Evolutionary conservation across 2,329 filamentous ascomycete genomes (phyloP).

Genomic region (Diaporthe vaccinii): DNA sequence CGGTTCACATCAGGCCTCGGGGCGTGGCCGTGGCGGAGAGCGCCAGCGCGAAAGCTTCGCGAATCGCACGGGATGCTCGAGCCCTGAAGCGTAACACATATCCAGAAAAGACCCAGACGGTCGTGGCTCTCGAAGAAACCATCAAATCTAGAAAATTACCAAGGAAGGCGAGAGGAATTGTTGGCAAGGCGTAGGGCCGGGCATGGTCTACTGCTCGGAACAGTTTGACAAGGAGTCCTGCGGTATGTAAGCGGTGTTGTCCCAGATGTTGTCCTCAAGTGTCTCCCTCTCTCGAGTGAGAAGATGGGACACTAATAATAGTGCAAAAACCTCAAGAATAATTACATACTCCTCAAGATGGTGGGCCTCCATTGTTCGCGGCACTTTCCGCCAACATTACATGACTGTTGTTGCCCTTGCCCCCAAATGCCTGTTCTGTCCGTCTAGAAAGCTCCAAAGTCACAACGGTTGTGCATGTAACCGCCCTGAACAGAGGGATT

Average conservation of each 20-base stretch:
- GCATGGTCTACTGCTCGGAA: not conserved
- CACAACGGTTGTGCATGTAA: no score
- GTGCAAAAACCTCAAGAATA: not conserved
- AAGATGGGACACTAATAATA: rapidly evolving
- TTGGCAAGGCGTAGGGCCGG: not conserved
- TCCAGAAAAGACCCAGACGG: not conserved
- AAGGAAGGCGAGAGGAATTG: no score
- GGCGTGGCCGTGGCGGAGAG: no score
- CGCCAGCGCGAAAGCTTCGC: not conserved
- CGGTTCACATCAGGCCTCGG: no score
- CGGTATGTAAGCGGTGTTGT: not conserved
- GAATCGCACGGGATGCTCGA: no score
- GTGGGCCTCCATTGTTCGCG: not conserved
- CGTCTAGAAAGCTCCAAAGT: not conserved
- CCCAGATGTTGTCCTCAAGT: not conserved
- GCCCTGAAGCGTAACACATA: not conserved
- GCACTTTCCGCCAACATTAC: no score
- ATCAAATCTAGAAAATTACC: not conserved
- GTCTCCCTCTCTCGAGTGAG: not conserved
- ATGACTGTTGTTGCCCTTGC: no score
- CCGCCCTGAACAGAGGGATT: not conserved
- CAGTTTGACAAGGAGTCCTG: not conserved
- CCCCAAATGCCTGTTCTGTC: not conserved
- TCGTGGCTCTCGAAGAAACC: not conserved
- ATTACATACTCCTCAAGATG: not conserved